Percentiles rank a stretch among this genome's conserved stretches.
phyloP scores from a whole-genome alignment of 2,329 filamentous ascomycete species.

The Aspergillus sp. region DNA sequence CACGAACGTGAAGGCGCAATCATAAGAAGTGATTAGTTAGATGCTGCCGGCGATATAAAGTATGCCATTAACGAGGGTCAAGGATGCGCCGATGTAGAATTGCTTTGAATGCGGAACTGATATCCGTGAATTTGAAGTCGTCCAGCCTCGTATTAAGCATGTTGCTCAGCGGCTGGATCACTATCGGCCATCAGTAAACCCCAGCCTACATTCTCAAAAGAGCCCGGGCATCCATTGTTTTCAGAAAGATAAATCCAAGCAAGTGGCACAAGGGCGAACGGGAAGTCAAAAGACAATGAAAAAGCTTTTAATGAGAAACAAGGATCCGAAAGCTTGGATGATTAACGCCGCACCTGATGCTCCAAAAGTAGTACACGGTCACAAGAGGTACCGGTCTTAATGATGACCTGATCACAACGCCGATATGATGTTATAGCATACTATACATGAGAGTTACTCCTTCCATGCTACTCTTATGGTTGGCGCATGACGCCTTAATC shows the following conservation, averaged over 20 bases:
- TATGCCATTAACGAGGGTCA: too few relatives aligned
- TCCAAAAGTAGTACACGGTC: background rate
- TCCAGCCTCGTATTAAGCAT: conserved; percentile 5
- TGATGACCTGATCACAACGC: background rate
- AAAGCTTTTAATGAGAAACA: background rate
- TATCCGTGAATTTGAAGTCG: background rate
- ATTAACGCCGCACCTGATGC: conserved; percentile 15
- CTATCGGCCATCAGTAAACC: background rate
- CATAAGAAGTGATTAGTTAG: too few relatives aligned
- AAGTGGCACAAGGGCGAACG: background rate
- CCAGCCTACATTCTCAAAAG: conserved; percentile 21
- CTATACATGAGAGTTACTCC: conserved; percentile 11
- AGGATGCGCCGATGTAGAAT: background rate
- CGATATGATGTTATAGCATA: background rate
- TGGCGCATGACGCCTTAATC: conserved; percentile 8
- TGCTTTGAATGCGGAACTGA: background rate
- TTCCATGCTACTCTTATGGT: background rate
- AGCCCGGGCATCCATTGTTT: background rate
- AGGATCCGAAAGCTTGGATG: background rate
- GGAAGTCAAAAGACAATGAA: background rate
- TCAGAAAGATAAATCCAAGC: background rate
- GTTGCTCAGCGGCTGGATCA: conserved; percentile 18
- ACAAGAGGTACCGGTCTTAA: background rate
- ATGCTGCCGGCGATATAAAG: too few relatives aligned
- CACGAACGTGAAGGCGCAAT: background rate